phyloP scores from a whole-genome alignment of 1,284 basidiomycete genomes.

The Rhodotorula sp. region DNA sequence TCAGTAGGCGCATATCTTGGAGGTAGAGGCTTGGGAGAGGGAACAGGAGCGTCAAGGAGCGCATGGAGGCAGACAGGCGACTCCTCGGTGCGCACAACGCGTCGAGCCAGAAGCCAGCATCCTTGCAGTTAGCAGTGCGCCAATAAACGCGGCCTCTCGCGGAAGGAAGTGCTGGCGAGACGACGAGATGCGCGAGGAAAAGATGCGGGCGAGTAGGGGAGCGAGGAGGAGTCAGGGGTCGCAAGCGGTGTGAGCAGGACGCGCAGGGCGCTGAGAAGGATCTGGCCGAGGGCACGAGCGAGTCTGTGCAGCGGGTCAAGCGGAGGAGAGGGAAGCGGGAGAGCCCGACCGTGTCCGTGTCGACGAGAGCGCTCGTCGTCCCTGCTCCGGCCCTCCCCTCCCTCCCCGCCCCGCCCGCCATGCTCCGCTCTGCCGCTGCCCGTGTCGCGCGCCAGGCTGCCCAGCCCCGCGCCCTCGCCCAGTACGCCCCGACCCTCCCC shows the following conservation, averaged over 20 bases:
- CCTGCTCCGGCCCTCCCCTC: background rate
- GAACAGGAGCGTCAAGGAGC: no score
- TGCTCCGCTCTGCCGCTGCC: slow-evolving; percentile 27
- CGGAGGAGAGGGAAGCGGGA: background rate
- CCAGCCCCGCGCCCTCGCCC: slow-evolving; percentile 29
- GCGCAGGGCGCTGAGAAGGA: background rate
- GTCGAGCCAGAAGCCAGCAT: no score
- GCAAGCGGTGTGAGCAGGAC: background rate
- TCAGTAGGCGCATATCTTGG: no score
- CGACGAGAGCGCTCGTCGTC: no score
- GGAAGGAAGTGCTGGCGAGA: background rate
- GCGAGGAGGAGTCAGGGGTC: background rate
- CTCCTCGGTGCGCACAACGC: no score
- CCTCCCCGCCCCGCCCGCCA: background rate
- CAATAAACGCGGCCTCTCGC: no score
- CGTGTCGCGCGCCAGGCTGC: slow-evolving; percentile 32
- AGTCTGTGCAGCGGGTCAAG: no score
- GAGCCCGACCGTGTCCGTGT: background rate
- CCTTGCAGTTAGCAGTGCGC: no score
- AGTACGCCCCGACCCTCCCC: slow-evolving; percentile 4
- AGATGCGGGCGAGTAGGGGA: background rate
- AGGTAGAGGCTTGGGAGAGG: no score
- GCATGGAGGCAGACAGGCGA: no score
- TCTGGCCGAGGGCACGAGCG: no score
- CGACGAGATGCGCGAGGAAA: background rate